phyloP scores from a whole-genome alignment of 768 basidiomycete species.

The Tricholoma bakamatsutake region DNA sequence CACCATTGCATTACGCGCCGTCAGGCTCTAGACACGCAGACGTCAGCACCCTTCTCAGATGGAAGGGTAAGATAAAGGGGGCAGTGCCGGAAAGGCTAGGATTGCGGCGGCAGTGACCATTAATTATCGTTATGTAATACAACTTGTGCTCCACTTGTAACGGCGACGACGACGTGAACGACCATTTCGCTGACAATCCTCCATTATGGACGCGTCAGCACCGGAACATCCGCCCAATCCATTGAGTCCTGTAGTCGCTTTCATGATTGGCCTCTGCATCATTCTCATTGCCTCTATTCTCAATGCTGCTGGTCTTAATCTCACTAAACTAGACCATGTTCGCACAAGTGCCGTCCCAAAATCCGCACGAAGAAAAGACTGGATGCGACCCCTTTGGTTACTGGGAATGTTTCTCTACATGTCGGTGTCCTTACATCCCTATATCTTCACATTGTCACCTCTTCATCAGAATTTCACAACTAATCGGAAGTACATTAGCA shows the following conservation, averaged over 20 bases:
- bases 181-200: neutral
- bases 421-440: constrained; percentile 34
- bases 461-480: constrained; percentile 61
- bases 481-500: constrained; percentile 83
- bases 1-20: too few species aligned
- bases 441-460: constrained; percentile 1
- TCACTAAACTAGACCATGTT: constrained; percentile 92
- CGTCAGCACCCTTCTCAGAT: too few species aligned
- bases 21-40: too few species aligned
- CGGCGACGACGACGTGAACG: neutral
- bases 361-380: constrained; percentile 66
- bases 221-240: constrained; percentile 5
- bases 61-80: too few species aligned
- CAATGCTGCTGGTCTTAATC: constrained; percentile 89
- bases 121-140: neutral
- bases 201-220: constrained; percentile 2
- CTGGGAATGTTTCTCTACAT: constrained; percentile 94
- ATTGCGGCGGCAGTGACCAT: too few species aligned
- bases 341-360: constrained; percentile 74
- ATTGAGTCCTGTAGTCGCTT: constrained; percentile 55
- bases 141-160: neutral
- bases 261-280: constrained; percentile 83
- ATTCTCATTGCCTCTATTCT: constrained; percentile 79
- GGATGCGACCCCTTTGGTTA: constrained; percentile 82
- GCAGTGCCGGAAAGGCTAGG: too few species aligned